Evolutionary conservation across 169 alveolate genomes (phyloP), one percentile per base, ranked within the genome.

Genomic region (Plasmodium knowlesi): DNA sequence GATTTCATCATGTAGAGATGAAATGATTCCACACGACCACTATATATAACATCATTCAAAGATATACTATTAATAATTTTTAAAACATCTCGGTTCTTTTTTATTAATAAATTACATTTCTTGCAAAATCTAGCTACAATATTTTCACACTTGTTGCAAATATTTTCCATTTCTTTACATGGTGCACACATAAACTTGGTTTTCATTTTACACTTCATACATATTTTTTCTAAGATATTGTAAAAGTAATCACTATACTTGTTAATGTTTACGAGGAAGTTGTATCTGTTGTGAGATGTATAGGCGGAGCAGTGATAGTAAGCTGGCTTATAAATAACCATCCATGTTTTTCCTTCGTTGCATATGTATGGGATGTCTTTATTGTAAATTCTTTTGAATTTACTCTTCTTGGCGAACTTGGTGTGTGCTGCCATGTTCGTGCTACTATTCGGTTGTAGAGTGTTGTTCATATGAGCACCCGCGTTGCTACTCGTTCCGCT

Each of bases 281-380:
- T 81, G 25, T 93, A 82, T 12, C 92, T 80, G 16, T 92, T 84
- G 78, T 93, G 94, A 3, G 94, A 61, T 16, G 96, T 92, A 30
- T 92, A 78, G 3, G 96, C 97, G 12, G 97, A 95, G 67, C 97
- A 95, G 80, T 95, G 97, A 93, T 96, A 95, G 71, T 94, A 95
- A 4, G 97, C 97, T 22, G 97, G 97, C 46, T 95, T 95, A 41
- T 93, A 95, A 32, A 92, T 83, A 9, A 95, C 97, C 95, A 95
- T 81, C 97, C 97, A 95, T 4, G 95, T 93, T 41, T 70, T 34
- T 10, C 96, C 96, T 54, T 95, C 96, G 71, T 84, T 95, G 32
- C 95, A 84, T 8, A 95, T 95, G 89, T 93, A 94, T 67, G 97
- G 97, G n/a, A 93, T 82, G 19, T 91, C 96, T 71, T 95, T 95